Evolutionary conservation across 768 basidiomycete genomes (phyloP).

Genomic region (Termitomyces sp.): DNA sequence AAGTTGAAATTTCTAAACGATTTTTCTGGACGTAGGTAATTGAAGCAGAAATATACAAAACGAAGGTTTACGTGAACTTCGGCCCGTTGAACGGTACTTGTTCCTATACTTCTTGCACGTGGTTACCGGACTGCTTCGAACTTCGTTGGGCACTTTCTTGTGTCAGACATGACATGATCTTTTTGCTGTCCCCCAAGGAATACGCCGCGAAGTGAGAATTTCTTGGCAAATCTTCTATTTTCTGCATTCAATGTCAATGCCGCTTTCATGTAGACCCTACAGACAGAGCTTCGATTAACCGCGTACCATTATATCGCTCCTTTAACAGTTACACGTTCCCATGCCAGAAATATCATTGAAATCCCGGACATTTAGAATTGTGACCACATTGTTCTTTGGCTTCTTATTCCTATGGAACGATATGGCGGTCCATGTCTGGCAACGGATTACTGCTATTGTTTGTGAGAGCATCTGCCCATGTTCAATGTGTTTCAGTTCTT

Average conservation of each 20-base stretch:
- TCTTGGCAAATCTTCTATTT: not conserved
- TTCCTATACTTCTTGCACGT: not conserved
- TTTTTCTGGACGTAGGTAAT: too few relatives aligned
- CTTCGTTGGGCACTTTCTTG: not conserved
- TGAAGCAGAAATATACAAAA: too few relatives aligned
- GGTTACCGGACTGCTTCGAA: not conserved
- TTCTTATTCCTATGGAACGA: not conserved
- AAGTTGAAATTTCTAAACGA: too few relatives aligned
- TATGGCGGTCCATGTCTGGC: not conserved
- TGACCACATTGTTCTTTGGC: not conserved
- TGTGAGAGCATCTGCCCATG: not conserved
- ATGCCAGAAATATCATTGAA: not conserved
- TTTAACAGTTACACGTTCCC: not conserved
- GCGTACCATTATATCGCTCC: not conserved
- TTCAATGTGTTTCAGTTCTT: slow-evolving; percentile 1
- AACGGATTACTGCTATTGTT: not conserved
- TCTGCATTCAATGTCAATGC: not conserved
- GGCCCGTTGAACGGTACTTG: too few relatives aligned
- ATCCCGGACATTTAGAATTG: not conserved
- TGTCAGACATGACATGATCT: too few relatives aligned
- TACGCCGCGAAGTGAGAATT: not conserved
- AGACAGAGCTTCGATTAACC: not conserved
- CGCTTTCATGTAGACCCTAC: not conserved
- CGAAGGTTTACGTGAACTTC: not conserved
- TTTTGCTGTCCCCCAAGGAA: too few relatives aligned